Evolutionary conservation across 2,329 filamentous ascomycete genomes (phyloP).

Genomic region (Fusarium marasasianum): DNA sequence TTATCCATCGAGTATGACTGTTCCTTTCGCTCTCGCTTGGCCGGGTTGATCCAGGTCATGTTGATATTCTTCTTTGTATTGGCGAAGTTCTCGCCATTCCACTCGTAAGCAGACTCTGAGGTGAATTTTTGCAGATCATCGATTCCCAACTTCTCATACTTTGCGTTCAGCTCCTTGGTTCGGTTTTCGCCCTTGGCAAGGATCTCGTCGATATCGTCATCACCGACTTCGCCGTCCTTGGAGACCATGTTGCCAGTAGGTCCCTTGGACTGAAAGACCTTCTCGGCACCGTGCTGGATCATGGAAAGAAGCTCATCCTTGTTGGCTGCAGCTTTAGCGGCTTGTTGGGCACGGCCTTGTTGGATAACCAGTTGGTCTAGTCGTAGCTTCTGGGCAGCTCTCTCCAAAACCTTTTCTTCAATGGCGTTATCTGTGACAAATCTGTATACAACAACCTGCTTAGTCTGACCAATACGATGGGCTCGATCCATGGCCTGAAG

Average conservation of each 20-base stretch:
- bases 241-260: slow-evolving; percentile 68
- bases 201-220: slow-evolving; percentile 92
- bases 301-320: slow-evolving; percentile 97
- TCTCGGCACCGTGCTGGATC: slow-evolving; percentile 99
- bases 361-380: slow-evolving; percentile 98
- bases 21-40: slow-evolving; percentile 98
- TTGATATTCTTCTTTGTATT: slow-evolving; percentile 92
- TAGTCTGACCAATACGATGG: slow-evolving; percentile 97
- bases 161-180: slow-evolving; percentile 89
- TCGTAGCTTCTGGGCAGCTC: slow-evolving; percentile 94
- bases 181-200: slow-evolving; percentile 86
- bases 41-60: slow-evolving; percentile 96
- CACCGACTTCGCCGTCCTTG: slow-evolving; percentile 72
- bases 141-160: slow-evolving; percentile 96
- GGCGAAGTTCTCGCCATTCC: slow-evolving; percentile 97
- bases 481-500: slow-evolving; percentile 98
- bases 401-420: slow-evolving; percentile 96
- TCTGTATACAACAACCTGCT: slow-evolving; percentile 95
- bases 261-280: slow-evolving; percentile 83
- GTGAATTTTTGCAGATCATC: slow-evolving; percentile 98
- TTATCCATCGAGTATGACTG: slow-evolving; percentile 99
- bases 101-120: slow-evolving; percentile 97
- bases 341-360: slow-evolving; percentile 91
- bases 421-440: slow-evolving; percentile 99
- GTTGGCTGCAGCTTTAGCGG: slow-evolving; percentile 88